These are phyloP conservation scores for Macrophomina pseudophaseolina DNA, from an alignment of 2,329 filamentous ascomycete genomes.

Conservation along the genomic window DNA sequence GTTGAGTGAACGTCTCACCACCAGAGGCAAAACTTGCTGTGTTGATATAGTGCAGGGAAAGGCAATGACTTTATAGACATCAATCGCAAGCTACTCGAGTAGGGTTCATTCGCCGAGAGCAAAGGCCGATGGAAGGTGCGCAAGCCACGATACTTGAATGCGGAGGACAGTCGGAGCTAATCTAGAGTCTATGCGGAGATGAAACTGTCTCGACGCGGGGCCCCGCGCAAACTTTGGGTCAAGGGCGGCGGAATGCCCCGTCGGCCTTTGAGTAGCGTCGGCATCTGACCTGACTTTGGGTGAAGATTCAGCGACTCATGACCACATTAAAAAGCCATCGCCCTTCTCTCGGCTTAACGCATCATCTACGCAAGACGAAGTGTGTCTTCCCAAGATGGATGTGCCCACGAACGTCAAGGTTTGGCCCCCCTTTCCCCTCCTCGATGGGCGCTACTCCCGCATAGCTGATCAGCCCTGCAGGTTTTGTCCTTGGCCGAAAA, in stretches of 20 bases:
- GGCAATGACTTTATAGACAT: constrained; percentile 11
- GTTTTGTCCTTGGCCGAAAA: constrained; percentile 5
- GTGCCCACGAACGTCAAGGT: neutral
- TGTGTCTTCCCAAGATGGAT: neutral
- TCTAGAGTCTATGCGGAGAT: constrained; percentile 1
- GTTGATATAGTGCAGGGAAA: neutral
- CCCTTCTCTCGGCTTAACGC: neutral
- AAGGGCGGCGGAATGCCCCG: neutral
- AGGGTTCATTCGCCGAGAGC: constrained; percentile 1
- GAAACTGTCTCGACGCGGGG: neutral
- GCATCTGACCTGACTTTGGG: neutral
- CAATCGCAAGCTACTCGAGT: neutral
- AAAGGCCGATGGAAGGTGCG: neutral
- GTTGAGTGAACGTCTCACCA: neutral
- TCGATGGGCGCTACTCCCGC: neutral
- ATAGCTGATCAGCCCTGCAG: neutral
- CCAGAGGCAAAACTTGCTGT: neutral
- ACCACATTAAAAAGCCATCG: neutral
- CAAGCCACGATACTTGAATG: neutral
- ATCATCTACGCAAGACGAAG: neutral
- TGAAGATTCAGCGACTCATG: neutral
- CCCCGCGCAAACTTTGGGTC: neutral
- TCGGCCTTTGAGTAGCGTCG: neutral
- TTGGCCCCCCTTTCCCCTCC: neutral
- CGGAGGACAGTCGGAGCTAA: neutral